phyloP scores from a whole-genome alignment of 768 basidiomycete species.

The Podaxis sp. region DNA sequence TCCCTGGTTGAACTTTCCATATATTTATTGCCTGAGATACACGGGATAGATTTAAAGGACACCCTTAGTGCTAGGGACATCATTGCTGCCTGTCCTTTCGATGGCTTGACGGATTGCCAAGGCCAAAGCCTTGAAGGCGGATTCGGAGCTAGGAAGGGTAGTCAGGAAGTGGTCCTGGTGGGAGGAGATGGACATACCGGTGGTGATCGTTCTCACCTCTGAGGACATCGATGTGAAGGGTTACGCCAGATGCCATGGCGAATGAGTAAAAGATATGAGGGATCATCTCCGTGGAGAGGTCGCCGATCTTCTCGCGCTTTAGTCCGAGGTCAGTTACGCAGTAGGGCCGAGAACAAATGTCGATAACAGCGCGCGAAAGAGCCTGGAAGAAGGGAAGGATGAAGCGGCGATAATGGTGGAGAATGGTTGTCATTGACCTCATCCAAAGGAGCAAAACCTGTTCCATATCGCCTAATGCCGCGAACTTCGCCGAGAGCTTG shows the following conservation, averaged over 20 bases:
- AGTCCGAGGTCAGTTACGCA: conserved; percentile 91
- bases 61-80: conserved; percentile 96
- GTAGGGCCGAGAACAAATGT: conserved; percentile 96
- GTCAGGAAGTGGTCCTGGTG: conserved; percentile 9
- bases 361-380: conserved; percentile 92
- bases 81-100: conserved; percentile 81
- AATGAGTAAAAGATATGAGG: conserved; percentile 98
- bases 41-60: conserved; percentile 51
- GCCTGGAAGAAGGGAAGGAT: conserved; percentile 51
- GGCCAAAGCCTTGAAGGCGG: conserved; percentile 97
- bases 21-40: conserved; percentile 12
- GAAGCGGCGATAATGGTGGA: conserved; percentile 9
- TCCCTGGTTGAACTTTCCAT: neutral
- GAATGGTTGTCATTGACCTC: conserved; percentile 57
- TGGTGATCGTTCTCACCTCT: conserved; percentile 98
- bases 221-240: conserved; percentile 91
- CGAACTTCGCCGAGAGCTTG: conserved; percentile 91
- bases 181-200: conserved; percentile 51
- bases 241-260: conserved; percentile 93
- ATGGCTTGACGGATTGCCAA: conserved; percentile 96
- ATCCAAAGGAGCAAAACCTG: conserved; percentile 94
- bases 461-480: conserved; percentile 94
- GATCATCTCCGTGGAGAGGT: conserved; percentile 96
- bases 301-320: conserved; percentile 90
- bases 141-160: conserved; percentile 72